phyloP scores from a whole-genome alignment of 2,329 filamentous ascomycete species.

The Truncatella angustata region DNA sequence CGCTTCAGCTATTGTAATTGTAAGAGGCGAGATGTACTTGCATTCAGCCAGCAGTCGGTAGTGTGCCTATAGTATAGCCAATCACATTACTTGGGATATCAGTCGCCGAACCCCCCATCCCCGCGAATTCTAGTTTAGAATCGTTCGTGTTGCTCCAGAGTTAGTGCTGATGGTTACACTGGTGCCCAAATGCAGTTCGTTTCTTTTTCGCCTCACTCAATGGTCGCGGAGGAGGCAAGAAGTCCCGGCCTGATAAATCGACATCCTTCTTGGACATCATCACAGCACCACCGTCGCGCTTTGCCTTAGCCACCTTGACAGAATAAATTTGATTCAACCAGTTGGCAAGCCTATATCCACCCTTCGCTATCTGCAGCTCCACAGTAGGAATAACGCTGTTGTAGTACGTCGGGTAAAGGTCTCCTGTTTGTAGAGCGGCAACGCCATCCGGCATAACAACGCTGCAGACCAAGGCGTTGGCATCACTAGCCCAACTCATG shows the following conservation, averaged over 20 bases:
- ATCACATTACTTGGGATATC: too few relatives aligned
- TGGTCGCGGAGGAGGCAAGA: conserved; percentile 22
- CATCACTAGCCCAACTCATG: conserved; percentile 40
- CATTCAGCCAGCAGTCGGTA: too few relatives aligned
- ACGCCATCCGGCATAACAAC: conserved; percentile 39
- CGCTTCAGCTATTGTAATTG: too few relatives aligned
- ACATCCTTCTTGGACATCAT: conserved; percentile 1
- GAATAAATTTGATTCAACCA: conserved; percentile 23
- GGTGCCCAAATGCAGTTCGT: conserved; percentile 18
- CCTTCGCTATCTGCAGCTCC: conserved; percentile 43
- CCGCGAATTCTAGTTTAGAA: too few relatives aligned
- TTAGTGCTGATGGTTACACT: conserved; percentile 12
- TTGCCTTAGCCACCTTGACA: conserved; percentile 17
- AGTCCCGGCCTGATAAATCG: conserved; percentile 19
- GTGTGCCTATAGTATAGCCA: too few relatives aligned
- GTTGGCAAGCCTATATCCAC: conserved; percentile 33
- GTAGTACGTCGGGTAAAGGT: conserved; percentile 43
- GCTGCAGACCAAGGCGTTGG: conserved; percentile 39
- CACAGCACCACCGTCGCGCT: background rate
- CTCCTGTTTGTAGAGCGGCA: conserved; percentile 33
- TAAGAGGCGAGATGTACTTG: too few relatives aligned
- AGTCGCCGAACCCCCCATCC: too few relatives aligned
- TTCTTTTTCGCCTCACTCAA: conserved; percentile 26
- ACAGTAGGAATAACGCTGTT: conserved; percentile 36
- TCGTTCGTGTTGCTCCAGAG: too few relatives aligned